Evolutionary conservation across 176 grass and related monocot species (phyloP).

Genomic region (Rhynchospora tenuis): DNA sequence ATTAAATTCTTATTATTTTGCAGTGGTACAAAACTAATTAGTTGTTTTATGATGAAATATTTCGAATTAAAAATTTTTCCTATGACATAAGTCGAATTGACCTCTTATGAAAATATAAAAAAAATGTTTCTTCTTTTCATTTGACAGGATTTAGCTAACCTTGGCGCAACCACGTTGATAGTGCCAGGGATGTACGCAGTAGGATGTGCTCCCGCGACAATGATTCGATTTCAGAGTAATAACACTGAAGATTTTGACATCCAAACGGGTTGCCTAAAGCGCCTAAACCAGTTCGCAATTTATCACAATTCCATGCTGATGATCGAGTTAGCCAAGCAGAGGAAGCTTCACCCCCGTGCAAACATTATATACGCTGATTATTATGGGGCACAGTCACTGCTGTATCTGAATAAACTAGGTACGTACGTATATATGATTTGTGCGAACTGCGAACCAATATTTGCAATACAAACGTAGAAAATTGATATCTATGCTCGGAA

Average conservation of each 20-base stretch:
- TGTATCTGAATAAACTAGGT: not conserved
- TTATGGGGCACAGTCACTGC: constrained; percentile 8
- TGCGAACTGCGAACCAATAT: too few relatives aligned
- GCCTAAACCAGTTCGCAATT: not conserved
- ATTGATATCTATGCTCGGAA: not conserved
- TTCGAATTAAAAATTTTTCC: too few relatives aligned
- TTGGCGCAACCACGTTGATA: not conserved
- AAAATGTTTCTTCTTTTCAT: too few relatives aligned
- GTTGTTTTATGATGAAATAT: too few relatives aligned
- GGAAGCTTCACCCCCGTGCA: not conserved
- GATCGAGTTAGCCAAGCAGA: not conserved
- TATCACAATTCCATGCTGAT: not conserved
- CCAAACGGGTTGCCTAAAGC: not conserved
- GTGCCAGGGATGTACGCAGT: not conserved
- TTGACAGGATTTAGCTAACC: constrained; percentile 8
- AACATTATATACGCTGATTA: constrained; percentile 12
- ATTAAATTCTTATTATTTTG: too few relatives aligned
- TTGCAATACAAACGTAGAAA: too few relatives aligned
- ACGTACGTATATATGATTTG: too few relatives aligned
- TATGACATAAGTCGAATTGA: too few relatives aligned
- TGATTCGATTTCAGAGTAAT: not conserved
- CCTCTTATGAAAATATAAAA: too few relatives aligned
- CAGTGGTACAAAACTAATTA: too few relatives aligned
- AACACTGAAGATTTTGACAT: constrained; percentile 2
- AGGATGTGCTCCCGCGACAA: not conserved